These are phyloP conservation scores for Candida berthetii DNA, from an alignment of 805 yeast genomes.

Conservation along the genomic window DNA sequence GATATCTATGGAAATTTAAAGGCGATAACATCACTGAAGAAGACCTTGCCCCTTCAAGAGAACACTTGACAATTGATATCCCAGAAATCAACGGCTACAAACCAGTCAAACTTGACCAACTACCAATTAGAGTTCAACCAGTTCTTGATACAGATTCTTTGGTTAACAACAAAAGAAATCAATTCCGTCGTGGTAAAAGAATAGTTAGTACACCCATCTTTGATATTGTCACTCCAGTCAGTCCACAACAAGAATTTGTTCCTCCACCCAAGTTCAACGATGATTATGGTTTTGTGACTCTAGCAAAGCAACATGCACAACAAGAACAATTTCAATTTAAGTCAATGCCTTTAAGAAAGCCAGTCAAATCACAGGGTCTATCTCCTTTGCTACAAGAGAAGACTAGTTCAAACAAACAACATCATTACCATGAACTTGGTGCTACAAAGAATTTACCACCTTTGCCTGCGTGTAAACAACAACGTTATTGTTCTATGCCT, in stretches of 20 bases:
- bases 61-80: slow-evolving; percentile 4
- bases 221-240: slow-evolving; percentile 7
- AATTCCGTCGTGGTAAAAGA: slow-evolving; percentile 4
- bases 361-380: no score
- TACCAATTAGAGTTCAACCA: slow-evolving; percentile 17
- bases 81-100: slow-evolving; percentile 1
- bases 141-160: slow-evolving; percentile 10
- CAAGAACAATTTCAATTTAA: no score
- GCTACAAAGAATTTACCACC: not conserved
- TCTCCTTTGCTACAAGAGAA: no score
- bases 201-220: slow-evolving; percentile 16
- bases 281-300: not conserved
- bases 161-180: not conserved
- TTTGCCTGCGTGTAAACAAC: not conserved
- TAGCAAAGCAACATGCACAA: no score
- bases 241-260: not conserved
- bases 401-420: no score
- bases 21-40: slow-evolving; percentile 12
- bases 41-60: slow-evolving; percentile 2
- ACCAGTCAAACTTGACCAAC: slow-evolving; percentile 3
- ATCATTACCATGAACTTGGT: no score
- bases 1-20: slow-evolving; percentile 13
- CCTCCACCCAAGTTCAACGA: not conserved
- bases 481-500: not conserved
- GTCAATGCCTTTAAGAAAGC: no score